Base-by-base conservation (phyloP, 352 stramenopile species). In the Pythium phragmiticola region DNA sequence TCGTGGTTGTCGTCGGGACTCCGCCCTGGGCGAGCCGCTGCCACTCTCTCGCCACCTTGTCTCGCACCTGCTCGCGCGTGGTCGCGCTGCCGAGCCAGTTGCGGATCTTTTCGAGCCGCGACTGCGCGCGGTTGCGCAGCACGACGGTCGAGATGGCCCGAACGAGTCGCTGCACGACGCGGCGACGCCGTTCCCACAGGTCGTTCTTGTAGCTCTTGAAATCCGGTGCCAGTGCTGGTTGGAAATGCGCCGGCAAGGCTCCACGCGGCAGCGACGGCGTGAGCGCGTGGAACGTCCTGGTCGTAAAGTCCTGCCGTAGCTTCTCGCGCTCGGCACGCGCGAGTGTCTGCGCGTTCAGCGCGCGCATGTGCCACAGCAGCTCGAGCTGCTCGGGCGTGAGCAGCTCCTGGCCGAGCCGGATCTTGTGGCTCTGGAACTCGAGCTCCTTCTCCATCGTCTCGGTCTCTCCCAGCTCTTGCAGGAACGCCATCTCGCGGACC, bases 131-230 rank as follows among this genome's bases (percentile, higher is more conserved):
- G 17, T 78, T 54, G 7, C 77, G 75, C 4, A 94, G n/a, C 43
- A 97, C 78, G 39, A 80, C 86, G 6, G 71, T 86, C 7, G 89
- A 93, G 7, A 96, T 77, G 4, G 81, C 77, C 17, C 85, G 75
- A 17, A 90, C 58, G 19, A 96, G 65, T n/a, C 83, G 74, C 67
- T 88, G 81, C 6, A 87, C 66, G 34, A 90, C 62, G 37, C 82
- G 85, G 37, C 87, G 80, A 36, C 86, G 84, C 12, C 84, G 73
- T 1, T 63, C 56, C 90, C 88, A 97, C 62, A 96, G 51, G 63
- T 97, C 87, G 61, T 96, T 96, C 71, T 91, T 90, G 73, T 95
- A 90, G 28, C 64, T 60, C 58, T 96, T 95, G 56, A 92, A 97
- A 49, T 95, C 83, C 0, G 81, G 79, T 7, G 39, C 43, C 57